These are phyloP conservation scores for Scytalidium sp. DNA, from an alignment of 2,329 filamentous ascomycete genomes.

Conservation along the genomic window DNA sequence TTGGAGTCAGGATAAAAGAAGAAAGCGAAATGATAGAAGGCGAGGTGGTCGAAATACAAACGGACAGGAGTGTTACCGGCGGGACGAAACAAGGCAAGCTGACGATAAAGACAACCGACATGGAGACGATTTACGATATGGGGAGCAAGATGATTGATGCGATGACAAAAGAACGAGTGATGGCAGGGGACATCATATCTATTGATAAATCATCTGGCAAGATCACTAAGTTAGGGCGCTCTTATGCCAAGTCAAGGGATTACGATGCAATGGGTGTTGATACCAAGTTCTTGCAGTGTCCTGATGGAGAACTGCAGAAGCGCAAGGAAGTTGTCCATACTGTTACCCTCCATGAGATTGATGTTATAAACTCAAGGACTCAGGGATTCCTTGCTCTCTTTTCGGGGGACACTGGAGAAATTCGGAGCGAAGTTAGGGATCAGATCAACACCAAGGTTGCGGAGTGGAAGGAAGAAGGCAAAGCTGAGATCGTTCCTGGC, in stretches of 20 bases:
- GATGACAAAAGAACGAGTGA: constrained; percentile 98
- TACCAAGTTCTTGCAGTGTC: constrained; percentile 96
- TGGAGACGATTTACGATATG: constrained; percentile 99
- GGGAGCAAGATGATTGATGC: constrained; percentile 99
- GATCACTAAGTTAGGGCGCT: constrained; percentile 94
- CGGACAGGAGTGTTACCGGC: constrained; percentile 93
- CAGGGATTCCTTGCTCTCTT: constrained; percentile 97
- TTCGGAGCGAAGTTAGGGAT: constrained; percentile 92
- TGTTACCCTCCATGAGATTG: constrained; percentile 95
- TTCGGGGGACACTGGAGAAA: constrained; percentile 97
- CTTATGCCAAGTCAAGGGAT: constrained; percentile 90
- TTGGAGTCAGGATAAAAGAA: constrained; percentile 96
- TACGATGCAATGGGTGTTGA: constrained; percentile 99
- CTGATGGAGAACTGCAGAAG: constrained; percentile 95
- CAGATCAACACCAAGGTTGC: constrained; percentile 99
- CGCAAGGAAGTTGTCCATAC: constrained; percentile 97
- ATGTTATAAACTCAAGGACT: constrained; percentile 98
- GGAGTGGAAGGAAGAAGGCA: constrained; percentile 99
- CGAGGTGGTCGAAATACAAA: constrained; percentile 98
- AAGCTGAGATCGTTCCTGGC: constrained; percentile 95
- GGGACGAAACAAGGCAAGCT: constrained; percentile 98
- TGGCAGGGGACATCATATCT: constrained; percentile 96
- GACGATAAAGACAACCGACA: constrained; percentile 98
- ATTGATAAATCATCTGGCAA: constrained; percentile 99
- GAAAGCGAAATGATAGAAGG: constrained; percentile 99